Evolutionary conservation across 305 asterid genomes (phyloP), one percentile per base, ranked within the genome.

Genomic region (Solanum hybrid): DNA sequence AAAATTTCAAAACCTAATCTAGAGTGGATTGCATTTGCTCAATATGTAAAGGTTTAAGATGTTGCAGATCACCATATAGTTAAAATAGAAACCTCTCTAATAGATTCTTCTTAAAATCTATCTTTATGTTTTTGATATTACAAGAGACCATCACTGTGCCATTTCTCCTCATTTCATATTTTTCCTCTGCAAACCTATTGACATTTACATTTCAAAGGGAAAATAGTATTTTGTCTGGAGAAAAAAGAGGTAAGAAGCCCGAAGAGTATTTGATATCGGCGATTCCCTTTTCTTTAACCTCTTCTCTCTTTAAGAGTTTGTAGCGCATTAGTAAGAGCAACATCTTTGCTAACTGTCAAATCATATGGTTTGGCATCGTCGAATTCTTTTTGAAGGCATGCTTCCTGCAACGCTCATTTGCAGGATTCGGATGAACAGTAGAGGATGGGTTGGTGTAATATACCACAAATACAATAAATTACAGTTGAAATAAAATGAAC

Each of bases 321-420:
- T 37, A 57, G 85, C 12, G 72, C 75, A 65, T 87, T 26, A 7
- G 10, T 41, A 20, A 75, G 80, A 87, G 51, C 31, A 41, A 65
- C 20, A 82, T 61, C 90, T 32, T 73, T 39, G 24, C 45, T 68
- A 39, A 11, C 15, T 39, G 0, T 39, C 15, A 39, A 39, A 39
- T 39, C 2, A 39, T 3, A 39, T 39, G 95, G 80, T 95, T 94
- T 10, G 99, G 99, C 92, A 96, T 17, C 1, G 90, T 94, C 14
- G 96, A 96, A 45, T 91, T 93, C 92, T 93, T 97, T 89, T 95
- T 95, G 87, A 97, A 95, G 1, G 90, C 98, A 37, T 96, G 99
- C 91, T 96, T 97, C 89, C 98, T 95, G 91, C 99, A 96, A 7
- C 98, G 93, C 87, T 91, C 98, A 97, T 97, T 93, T 97, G 99